Evolutionary conservation across 1,139 yeast genomes (phyloP).

Genomic region (Williopsis jadinii): DNA sequence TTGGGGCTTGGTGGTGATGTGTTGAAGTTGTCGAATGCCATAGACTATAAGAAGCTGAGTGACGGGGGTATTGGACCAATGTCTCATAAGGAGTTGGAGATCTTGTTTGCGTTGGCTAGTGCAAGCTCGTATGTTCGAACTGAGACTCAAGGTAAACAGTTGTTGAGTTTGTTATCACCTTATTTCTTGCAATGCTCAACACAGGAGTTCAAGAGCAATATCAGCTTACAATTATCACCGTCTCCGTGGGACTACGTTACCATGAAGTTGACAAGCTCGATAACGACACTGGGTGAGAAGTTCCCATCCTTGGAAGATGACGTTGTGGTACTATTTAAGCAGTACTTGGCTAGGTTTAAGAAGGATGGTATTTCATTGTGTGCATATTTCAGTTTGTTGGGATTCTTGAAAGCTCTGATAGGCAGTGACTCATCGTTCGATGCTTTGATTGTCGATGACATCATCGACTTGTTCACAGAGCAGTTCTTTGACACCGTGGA

Average conservation of each 20-base stretch:
- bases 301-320: conserved; percentile 25
- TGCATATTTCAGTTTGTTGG: conserved; percentile 23
- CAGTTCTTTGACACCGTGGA: conserved; percentile 16
- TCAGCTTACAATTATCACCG: conserved; percentile 33
- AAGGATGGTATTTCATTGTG: conserved; percentile 18
- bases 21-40: conserved; percentile 13
- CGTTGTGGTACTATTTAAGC: conserved; percentile 19
- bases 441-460: conserved; percentile 2
- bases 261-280: conserved; percentile 29
- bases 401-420: conserved; percentile 18
- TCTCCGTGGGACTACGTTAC: conserved; percentile 41
- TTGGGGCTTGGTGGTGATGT: conserved; percentile 9
- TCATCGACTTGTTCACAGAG: conserved; percentile 9
- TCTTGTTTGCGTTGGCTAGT: conserved; percentile 57
- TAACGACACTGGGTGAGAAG: conserved; percentile 26
- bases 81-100: conserved; percentile 55
- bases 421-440: conserved; percentile 2
- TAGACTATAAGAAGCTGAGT: conserved; percentile 3
- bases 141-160: conserved; percentile 40
- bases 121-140: conserved; percentile 39
- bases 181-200: conserved; percentile 55
- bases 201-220: conserved; percentile 44
- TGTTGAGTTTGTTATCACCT: conserved; percentile 46
- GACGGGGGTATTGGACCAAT: conserved; percentile 19
- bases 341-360: conserved; percentile 23